Conservation (phyloP, 2,329 filamentous ascomycete species). For the Diplodia intermedia region DNA sequence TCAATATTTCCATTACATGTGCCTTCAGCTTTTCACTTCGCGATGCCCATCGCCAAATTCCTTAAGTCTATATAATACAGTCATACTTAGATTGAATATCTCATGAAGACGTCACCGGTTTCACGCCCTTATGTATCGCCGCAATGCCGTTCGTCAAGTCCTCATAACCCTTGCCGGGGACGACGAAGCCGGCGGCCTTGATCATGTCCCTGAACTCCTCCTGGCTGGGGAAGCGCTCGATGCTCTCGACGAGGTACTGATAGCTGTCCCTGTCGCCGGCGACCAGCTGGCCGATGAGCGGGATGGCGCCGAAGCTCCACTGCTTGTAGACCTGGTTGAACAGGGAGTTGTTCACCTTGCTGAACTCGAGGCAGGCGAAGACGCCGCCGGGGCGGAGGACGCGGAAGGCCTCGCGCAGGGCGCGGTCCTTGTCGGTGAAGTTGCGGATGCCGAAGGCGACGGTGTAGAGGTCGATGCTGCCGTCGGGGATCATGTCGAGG, state of each 20-base stretch:
- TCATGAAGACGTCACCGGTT: slow-evolving; percentile 58
- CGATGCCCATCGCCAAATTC: not conserved
- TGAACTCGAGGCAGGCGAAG: slow-evolving; percentile 96
- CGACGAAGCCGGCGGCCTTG: slow-evolving; percentile 79
- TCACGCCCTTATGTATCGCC: slow-evolving; percentile 95
- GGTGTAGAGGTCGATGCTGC: slow-evolving; percentile 91
- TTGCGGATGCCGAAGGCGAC: slow-evolving; percentile 98
- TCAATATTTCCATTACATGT: not conserved
- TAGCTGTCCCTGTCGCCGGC: slow-evolving; percentile 95
- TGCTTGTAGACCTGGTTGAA: slow-evolving; percentile 90
- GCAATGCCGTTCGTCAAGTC: slow-evolving; percentile 92
- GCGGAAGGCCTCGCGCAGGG: slow-evolving; percentile 81
- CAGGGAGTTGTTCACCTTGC: slow-evolving; percentile 77
- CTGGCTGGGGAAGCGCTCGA: slow-evolving; percentile 90
- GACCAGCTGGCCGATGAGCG: slow-evolving; percentile 92
- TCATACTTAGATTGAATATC: not conserved
- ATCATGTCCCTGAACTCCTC: slow-evolving; percentile 85
- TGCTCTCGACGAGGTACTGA: slow-evolving; percentile 98
- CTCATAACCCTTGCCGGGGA: slow-evolving; percentile 77
- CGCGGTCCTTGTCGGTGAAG: slow-evolving; percentile 88
- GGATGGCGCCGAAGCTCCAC: slow-evolving; percentile 95
- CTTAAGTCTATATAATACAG: slow-evolving; percentile 20
- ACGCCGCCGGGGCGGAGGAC: slow-evolving; percentile 94
- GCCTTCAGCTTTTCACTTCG: not conserved
- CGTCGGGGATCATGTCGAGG: slow-evolving; percentile 69